Percentiles rank a stretch among this genome's conserved stretches.
These are phyloP conservation scores for Balakata baccata DNA, from an alignment of 345 rosid genomes.

Conservation along the genomic window DNA sequence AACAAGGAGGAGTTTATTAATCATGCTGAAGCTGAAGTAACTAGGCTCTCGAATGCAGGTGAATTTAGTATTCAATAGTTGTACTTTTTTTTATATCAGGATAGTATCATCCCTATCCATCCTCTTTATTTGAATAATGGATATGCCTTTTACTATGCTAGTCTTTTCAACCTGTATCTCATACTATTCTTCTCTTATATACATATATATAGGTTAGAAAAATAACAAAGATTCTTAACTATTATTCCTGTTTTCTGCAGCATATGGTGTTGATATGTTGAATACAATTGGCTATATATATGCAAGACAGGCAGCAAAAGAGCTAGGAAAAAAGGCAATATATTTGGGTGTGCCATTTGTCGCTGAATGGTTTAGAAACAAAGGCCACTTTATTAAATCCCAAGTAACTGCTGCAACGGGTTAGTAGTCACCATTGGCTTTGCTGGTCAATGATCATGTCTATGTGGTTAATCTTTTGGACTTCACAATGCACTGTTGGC, in stretches of 20 bases:
- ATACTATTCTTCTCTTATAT: neutral
- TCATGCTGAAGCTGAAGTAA: slow-evolving; percentile 77
- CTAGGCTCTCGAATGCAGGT: slow-evolving; percentile 91
- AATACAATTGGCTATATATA: slow-evolving; percentile 92
- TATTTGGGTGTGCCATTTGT: slow-evolving; percentile 84
- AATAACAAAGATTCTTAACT: neutral
- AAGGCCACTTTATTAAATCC: slow-evolving; percentile 90
- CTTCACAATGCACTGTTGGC: slow-evolving; percentile 6
- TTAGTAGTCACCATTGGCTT: slow-evolving; percentile 31
- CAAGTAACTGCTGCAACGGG: slow-evolving; percentile 99
- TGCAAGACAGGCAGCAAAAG: slow-evolving; percentile 90
- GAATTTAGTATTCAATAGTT: neutral
- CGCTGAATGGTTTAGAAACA: slow-evolving; percentile 98
- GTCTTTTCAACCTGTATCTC: neutral
- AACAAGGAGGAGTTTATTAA: slow-evolving; percentile 65
- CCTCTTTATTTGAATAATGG: neutral
- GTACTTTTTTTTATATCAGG: neutral
- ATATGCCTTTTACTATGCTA: neutral
- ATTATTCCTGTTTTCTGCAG: slow-evolving; percentile 41
- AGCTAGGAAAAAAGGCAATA: slow-evolving; percentile 87
- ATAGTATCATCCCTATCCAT: neutral
- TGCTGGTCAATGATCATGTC: slow-evolving; percentile 11
- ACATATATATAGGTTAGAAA: neutral
- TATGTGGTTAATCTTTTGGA: slow-evolving; percentile 4
- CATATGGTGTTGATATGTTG: slow-evolving; percentile 91